These are phyloP conservation scores for Sequoia sempervirens DNA, from an alignment of 75 land plant species.

Conservation along the genomic window DNA sequence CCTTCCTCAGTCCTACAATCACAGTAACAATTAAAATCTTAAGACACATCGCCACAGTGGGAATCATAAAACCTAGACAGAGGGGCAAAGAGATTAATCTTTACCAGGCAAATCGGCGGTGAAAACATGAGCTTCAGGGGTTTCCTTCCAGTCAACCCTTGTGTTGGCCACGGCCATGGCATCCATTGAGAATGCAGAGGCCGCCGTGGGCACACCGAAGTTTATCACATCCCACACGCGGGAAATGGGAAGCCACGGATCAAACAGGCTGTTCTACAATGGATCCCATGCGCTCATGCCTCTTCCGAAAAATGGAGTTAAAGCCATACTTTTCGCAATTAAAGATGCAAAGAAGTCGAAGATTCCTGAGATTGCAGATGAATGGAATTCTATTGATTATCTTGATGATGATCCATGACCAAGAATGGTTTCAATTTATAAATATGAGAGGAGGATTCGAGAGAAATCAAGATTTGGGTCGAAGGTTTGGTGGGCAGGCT, in stretches of 20 bases:
- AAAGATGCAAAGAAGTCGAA: too few relatives aligned
- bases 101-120: conserved; percentile 47
- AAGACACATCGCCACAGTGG: background rate
- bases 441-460: too few relatives aligned
- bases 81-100: background rate
- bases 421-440: too few relatives aligned
- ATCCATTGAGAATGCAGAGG: conserved; percentile 11
- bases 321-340: background rate
- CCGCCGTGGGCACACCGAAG: background rate
- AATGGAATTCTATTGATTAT: too few relatives aligned
- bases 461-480: too few relatives aligned
- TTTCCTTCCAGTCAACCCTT: conserved; percentile 36
- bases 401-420: too few relatives aligned
- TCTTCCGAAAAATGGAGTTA: background rate
- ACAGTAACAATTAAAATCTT: background rate
- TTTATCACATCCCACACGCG: background rate
- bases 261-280: background rate
- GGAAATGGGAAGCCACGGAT: background rate
- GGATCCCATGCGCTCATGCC: background rate
- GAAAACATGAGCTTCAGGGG: conserved; percentile 21
- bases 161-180: conserved; percentile 28
- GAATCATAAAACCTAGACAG: background rate
- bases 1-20: conserved; percentile 13
- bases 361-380: too few relatives aligned
- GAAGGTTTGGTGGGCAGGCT: too few relatives aligned